A percentile compares a stretch with the other conserved stretches of the same genome.
Evolutionary conservation across 139 green algal genomes (phyloP).

Genomic region (Chlamydomonas sp.): DNA sequence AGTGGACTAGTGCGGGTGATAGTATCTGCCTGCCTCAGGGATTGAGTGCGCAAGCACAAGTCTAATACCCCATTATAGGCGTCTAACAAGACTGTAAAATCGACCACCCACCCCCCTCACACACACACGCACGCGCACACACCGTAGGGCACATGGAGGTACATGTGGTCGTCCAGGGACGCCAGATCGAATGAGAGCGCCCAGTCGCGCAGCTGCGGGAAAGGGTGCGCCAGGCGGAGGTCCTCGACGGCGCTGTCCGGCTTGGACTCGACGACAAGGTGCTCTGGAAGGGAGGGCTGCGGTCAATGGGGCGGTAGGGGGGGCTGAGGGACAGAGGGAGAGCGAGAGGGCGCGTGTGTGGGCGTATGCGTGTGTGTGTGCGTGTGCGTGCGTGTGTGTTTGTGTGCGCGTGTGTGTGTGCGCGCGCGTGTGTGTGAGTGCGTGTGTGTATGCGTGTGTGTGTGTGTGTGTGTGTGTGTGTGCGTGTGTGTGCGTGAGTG

Average conservation of each 20-base stretch:
- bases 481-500: not conserved
- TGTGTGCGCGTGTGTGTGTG: too few relatives aligned
- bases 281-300: constrained; percentile 66
- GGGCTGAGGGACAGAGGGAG: not conserved
- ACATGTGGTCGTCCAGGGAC: constrained; percentile 61
- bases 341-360: not conserved
- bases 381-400: too few relatives aligned
- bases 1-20: too few relatives aligned
- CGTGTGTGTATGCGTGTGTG: not conserved
- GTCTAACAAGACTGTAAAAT: too few relatives aligned
- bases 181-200: constrained; percentile 58
- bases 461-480: not conserved
- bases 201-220: constrained; percentile 66
- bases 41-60: too few relatives aligned
- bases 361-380: too few relatives aligned
- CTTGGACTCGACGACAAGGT: constrained; percentile 83
- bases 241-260: constrained; percentile 81
- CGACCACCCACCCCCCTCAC: too few relatives aligned
- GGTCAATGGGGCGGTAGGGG: not conserved
- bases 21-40: too few relatives aligned
- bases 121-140: too few relatives aligned
- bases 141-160: constrained; percentile 85
- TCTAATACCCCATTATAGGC: too few relatives aligned
- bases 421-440: not conserved
- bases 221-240: constrained; percentile 79